Percentiles rank a stretch among this genome's conserved stretches.
Conservation (phyloP, 2,329 filamentous ascomycete genomes). For the Fusarium sp. region DNA sequence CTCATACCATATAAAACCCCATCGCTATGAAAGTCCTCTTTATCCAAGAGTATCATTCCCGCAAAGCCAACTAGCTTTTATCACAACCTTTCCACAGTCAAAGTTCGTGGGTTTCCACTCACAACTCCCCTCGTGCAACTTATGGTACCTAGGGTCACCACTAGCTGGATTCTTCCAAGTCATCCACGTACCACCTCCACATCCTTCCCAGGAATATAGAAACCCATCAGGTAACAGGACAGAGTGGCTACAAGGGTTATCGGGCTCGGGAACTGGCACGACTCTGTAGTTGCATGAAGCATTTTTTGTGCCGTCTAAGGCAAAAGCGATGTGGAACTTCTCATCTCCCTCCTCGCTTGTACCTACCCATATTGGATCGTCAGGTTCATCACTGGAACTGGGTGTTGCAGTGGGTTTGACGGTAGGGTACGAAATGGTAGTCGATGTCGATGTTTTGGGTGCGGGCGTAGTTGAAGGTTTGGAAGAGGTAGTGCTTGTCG, state of each 20-base stretch:
- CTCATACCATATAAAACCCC: no score
- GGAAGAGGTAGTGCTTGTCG: neutral
- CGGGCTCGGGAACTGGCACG: neutral
- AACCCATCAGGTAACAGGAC: neutral
- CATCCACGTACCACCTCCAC: neutral
- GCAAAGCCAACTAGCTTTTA: neutral
- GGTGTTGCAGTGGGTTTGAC: neutral
- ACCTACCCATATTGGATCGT: neutral
- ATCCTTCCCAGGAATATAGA: neutral
- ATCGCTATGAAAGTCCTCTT: accelerated
- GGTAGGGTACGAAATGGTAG: neutral
- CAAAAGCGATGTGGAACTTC: neutral
- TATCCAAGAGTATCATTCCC: neutral
- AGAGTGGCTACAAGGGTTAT: neutral
- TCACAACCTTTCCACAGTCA: neutral
- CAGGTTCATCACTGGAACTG: neutral
- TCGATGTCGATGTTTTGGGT: neutral
- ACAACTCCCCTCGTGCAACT: neutral
- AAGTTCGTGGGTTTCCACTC: neutral
- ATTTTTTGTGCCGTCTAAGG: neutral
- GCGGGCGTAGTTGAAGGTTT: neutral
- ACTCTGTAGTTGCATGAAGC: neutral
- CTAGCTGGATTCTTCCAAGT: neutral
- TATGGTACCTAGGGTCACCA: neutral
- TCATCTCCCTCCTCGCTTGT: neutral